A percentile compares a stretch with the other conserved stretches of the same genome.
Conservation (phyloP, 2,329 filamentous ascomycete species). For the Knufia petricola region DNA sequence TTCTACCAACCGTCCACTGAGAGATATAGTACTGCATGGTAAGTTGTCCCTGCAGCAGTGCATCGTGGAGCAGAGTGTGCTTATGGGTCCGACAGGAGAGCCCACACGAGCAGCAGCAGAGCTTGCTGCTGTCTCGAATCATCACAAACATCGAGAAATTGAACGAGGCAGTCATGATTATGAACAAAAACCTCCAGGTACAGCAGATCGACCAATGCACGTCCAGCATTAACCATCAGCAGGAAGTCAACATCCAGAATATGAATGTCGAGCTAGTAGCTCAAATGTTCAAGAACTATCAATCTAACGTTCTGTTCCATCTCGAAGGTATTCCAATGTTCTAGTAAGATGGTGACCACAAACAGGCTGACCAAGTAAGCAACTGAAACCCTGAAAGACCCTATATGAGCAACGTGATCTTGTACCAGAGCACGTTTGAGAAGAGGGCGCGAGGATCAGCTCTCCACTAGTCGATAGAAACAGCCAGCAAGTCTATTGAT, state of each 20-base stretch:
- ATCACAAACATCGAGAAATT: slow-evolving; percentile 98
- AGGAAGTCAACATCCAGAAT: slow-evolving; percentile 98
- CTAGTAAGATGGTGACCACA: not conserved
- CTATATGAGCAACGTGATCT: slow-evolving; percentile 41
- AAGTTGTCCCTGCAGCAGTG: too few relatives aligned
- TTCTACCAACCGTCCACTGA: too few relatives aligned
- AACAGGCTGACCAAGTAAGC: slow-evolving; percentile 40
- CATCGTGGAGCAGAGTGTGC: too few relatives aligned
- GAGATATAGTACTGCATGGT: too few relatives aligned
- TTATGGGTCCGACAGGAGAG: slow-evolving; percentile 56
- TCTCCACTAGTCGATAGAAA: too few relatives aligned
- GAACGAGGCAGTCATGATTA: slow-evolving; percentile 82
- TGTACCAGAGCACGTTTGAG: not conserved
- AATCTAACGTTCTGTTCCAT: slow-evolving; percentile 94
- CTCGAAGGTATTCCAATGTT: slow-evolving; percentile 63
- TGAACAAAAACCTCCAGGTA: slow-evolving; percentile 89
- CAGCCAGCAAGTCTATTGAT: too few relatives aligned
- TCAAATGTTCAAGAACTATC: slow-evolving; percentile 99
- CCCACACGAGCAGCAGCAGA: slow-evolving; percentile 96
- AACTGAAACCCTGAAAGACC: slow-evolving; percentile 74
- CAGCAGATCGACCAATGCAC: slow-evolving; percentile 9
- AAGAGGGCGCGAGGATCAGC: too few relatives aligned
- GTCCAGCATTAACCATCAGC: slow-evolving; percentile 3
- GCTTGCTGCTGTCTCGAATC: slow-evolving; percentile 81
- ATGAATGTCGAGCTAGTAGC: slow-evolving; percentile 98